Base-by-base conservation (phyloP, 148 eudicot species). In the Vaccinium myrtillus region DNA sequence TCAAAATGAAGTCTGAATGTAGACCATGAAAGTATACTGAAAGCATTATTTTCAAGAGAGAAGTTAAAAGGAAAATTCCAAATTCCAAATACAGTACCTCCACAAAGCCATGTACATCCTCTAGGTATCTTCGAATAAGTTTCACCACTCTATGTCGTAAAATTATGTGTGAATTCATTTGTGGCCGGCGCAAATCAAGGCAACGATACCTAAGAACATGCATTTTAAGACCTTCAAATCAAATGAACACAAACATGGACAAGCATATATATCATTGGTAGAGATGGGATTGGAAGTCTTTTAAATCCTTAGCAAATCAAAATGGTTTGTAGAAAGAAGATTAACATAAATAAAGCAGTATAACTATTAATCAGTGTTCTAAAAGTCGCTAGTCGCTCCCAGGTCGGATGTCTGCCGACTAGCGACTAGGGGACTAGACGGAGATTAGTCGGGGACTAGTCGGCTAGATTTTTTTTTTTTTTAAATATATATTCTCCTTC, bases 181-280 rank as follows among this genome's bases (percentile, higher is more conserved):
- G 92, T 80, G 89, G 88, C 27, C 98, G 97, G 46, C 99, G 98
- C 87, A 97, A 87, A 86, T 95, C 98, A 85, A 97, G 91, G 92
- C 92, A 97, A 48, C 99, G 98, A 82, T 97, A 97, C 85, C 99
- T 97, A 86, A 61, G 23, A 89, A 79, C 55, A 70, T 82, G 84
- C 27, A 80, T 77, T 77, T 25, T 76, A 18, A 27, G 14, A 53
- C 63, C 77, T 54, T 74, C 79, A 77, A 77, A 79, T 67, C 81
- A 85, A 78, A 51, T 4, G 2, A 43, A 18, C 50, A 32, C 48
- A 58, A 14, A 12, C 49, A 56, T 32, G 50, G 82, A 55, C 82
- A 79, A 58, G 69, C 16, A 53, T 53, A 13, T 14, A 30, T 30
- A n/a, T 23, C 46, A 27, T 12, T 32, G n/a, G 2, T 21, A 46